A percentile compares a stretch with the other conserved stretches of the same genome.
phyloP scores from a whole-genome alignment of 164 flowering plant species.

The Vitis rupestris region DNA sequence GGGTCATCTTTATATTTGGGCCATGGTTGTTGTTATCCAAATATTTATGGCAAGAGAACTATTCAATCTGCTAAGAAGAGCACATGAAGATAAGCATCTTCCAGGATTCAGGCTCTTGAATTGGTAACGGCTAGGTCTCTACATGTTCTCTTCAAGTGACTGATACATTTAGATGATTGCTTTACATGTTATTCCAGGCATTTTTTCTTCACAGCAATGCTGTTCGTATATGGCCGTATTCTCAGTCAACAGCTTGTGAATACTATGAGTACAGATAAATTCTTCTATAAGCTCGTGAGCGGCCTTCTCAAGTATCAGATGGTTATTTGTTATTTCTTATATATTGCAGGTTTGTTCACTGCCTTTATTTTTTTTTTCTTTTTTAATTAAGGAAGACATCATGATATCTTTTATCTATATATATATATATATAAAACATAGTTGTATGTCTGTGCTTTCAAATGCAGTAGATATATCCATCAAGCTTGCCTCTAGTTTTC shows the following conservation, averaged over 20 bases:
- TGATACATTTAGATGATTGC: not conserved
- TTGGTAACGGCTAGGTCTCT: conserved; percentile 50
- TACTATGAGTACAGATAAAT: conserved; percentile 73
- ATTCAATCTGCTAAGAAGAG: conserved; percentile 74
- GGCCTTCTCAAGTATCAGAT: conserved; percentile 82
- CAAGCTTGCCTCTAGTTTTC: no score
- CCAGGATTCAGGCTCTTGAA: conserved; percentile 93
- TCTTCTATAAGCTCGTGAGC: conserved; percentile 66
- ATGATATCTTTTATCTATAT: no score
- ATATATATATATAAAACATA: no score
- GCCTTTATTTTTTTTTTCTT: not conserved
- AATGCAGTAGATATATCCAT: no score
- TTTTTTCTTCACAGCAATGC: conserved; percentile 97
- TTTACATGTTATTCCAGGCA: conserved; percentile 52
- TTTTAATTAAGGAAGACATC: not conserved
- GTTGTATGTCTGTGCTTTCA: no score
- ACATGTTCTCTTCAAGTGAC: not conserved
- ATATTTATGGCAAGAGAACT: conserved; percentile 90
- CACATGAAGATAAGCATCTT: conserved; percentile 79
- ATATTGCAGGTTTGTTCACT: conserved; percentile 70
- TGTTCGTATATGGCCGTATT: conserved; percentile 88
- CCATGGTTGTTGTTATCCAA: conserved; percentile 92
- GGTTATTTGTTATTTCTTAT: conserved; percentile 84
- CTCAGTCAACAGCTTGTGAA: conserved; percentile 86
- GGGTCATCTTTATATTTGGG: conserved; percentile 97